phyloP scores from a whole-genome alignment of 768 basidiomycete species.

The Mycena belliarum region DNA sequence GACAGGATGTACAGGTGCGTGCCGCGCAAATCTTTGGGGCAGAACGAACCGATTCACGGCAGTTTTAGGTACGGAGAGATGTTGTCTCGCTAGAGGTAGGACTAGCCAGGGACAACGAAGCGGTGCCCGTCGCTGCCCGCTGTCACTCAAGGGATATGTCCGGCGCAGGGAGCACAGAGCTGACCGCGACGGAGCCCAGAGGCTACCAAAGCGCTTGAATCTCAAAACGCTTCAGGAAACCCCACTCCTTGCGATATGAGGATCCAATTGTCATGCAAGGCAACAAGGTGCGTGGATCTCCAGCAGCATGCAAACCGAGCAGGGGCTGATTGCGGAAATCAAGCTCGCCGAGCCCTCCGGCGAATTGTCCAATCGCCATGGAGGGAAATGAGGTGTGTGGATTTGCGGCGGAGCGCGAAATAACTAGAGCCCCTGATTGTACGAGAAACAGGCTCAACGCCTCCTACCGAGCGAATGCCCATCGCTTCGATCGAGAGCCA shows the following conservation, averaged over 20 bases:
- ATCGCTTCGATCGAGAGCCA: neutral
- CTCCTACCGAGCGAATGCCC: neutral
- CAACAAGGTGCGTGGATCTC: no score
- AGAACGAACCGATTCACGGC: neutral
- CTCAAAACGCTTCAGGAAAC: no score
- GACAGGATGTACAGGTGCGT: no score
- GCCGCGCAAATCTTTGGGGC: neutral
- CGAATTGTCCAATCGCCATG: conserved; percentile 2
- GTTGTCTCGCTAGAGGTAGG: neutral
- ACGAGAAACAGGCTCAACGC: conserved; percentile 3
- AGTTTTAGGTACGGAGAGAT: neutral
- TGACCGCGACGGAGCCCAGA: no score
- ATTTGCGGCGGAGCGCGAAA: neutral
- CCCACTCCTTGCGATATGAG: no score
- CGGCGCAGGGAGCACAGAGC: neutral
- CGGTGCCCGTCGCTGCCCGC: neutral
- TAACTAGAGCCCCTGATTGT: neutral
- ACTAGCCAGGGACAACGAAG: neutral
- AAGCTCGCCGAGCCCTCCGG: no score
- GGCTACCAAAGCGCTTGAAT: no score
- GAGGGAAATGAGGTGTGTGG: conserved; percentile 6
- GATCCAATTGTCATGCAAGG: no score
- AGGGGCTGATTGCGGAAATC: no score
- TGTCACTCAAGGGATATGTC: neutral
- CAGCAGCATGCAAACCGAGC: no score